Conservation (phyloP, 257 asterid species). For the Nicotiana tomentosiformis region DNA sequence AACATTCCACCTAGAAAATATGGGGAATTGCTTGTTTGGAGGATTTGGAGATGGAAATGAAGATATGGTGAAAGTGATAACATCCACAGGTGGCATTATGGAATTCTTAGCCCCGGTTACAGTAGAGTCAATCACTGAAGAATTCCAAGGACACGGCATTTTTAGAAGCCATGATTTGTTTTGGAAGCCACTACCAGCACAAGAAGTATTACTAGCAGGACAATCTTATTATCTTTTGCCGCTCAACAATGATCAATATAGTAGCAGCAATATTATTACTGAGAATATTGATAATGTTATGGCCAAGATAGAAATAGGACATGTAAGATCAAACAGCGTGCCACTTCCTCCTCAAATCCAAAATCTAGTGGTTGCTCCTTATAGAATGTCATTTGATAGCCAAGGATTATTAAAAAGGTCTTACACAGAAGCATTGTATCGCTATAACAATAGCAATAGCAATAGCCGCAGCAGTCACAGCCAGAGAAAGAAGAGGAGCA, state of each 20-base stretch:
- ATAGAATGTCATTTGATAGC: slow-evolving; percentile 77
- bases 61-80: slow-evolving; percentile 44
- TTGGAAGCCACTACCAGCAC: slow-evolving; percentile 76
- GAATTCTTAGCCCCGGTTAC: slow-evolving; percentile 53
- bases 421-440: not conserved
- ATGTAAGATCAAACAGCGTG: slow-evolving; percentile 56
- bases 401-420: slow-evolving; percentile 28
- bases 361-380: slow-evolving; percentile 27
- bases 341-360: slow-evolving; percentile 25
- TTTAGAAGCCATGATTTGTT: slow-evolving; percentile 62
- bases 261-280: not conserved
- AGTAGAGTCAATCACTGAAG: slow-evolving; percentile 71
- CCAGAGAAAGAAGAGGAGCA: not conserved
- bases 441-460: not conserved
- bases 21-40: slow-evolving; percentile 82
- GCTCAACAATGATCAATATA: slow-evolving; percentile 12
- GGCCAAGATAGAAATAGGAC: slow-evolving; percentile 29
- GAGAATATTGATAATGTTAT: not conserved
- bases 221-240: slow-evolving; percentile 74
- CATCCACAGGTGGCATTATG: slow-evolving; percentile 69
- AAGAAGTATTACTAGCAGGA: slow-evolving; percentile 47
- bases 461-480: not conserved
- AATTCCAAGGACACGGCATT: slow-evolving; percentile 78
- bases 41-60: slow-evolving; percentile 38
- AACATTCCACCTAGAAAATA: not conserved